Evolutionary conservation across 306 rosid genomes (phyloP), one percentile per base, ranked within the genome.

Genomic region (Vigna mungo): DNA sequence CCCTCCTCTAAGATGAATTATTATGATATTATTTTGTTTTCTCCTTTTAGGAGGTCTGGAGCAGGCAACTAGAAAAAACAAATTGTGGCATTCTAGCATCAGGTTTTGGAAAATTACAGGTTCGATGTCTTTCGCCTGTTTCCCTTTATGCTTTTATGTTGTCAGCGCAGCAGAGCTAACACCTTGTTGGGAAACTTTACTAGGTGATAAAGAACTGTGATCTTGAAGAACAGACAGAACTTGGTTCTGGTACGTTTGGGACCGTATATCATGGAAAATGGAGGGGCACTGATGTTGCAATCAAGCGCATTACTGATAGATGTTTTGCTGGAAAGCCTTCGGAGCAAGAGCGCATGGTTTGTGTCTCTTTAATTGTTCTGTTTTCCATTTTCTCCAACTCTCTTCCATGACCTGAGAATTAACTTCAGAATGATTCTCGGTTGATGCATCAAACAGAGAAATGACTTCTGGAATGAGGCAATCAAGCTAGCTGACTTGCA

Each of bases 391-490:
- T 75, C 66, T 65, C 70, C 16, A 47, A 30, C 27, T 58, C 60
- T 53, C 73, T 25, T 71, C 77, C 36, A 15, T 72, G 25, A 75
- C 20, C 2, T 30, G 20, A 12, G 25, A 30, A 74, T 48, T 81
- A 46, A 34, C 71, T 56, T 30, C 59, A 20, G 67, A 20, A 55
- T 32, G 75, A 43, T 66, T 47, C 43, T 72, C 27, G 71, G 55
- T 72, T 77, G 55, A 67, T 84, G 78, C 67, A 62, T 78, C 54
- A 67, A 79, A 71, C 84, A 94, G 98, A 90, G 94, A 86, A 78
- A 76, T 20, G 98, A 94, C 79, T 94, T 94, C 83, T 94, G 97
- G 98, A 94, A 90, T 81, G 98, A 94, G 87, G 98, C 98, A 82
- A 90, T 90, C 77, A 91, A 94, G 82, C 96, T 94, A 30, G 97